phyloP scores from a whole-genome alignment of 2,329 filamentous ascomycete genomes.

The Thielaviopsis musarum region DNA sequence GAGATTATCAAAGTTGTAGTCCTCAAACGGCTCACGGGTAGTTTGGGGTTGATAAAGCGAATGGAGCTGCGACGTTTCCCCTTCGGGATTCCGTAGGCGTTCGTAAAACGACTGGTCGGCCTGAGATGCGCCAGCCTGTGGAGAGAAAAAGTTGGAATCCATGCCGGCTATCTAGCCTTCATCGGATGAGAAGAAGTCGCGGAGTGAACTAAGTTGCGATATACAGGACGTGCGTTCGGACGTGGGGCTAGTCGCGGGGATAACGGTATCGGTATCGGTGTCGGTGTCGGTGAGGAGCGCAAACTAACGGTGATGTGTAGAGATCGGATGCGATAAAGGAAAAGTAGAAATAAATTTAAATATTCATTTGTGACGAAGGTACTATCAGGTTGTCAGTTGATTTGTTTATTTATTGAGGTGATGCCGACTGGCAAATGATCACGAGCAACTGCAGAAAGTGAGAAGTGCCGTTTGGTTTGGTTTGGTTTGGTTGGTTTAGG shows the following conservation, averaged over 20 bases:
- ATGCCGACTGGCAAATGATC: background rate
- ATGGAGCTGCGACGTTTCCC: background rate
- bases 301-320: background rate
- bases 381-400: background rate
- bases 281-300: background rate
- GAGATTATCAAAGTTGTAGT: conserved; percentile 30
- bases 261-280: background rate
- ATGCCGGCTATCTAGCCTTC: background rate
- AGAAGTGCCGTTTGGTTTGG: background rate
- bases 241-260: background rate
- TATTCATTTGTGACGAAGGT: background rate
- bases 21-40: conserved; percentile 32
- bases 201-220: background rate
- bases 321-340: background rate
- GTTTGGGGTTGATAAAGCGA: background rate
- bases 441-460: background rate
- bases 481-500: too few relatives aligned
- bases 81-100: conserved; percentile 22
- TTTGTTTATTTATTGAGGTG: background rate
- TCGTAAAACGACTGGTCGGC: conserved; percentile 32
- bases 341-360: background rate
- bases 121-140: conserved; percentile 21
- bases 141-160: conserved; percentile 28
- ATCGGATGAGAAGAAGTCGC: background rate
- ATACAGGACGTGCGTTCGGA: background rate